These are phyloP conservation scores for Alternaria postmessia DNA, from an alignment of 2,329 filamentous ascomycete genomes.

Conservation along the genomic window DNA sequence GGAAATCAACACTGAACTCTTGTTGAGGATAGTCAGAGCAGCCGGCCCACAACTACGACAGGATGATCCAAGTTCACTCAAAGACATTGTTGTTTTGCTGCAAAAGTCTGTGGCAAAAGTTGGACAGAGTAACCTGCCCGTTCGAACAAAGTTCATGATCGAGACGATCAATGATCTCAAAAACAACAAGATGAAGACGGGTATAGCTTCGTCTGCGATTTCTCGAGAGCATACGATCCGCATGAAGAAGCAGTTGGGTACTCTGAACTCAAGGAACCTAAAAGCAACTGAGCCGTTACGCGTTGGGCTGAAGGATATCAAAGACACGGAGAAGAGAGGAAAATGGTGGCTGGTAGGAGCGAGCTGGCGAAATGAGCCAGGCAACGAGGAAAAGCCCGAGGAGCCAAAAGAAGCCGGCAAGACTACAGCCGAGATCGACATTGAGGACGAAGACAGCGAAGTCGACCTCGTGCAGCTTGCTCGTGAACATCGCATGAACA, in stretches of 20 bases:
- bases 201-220: constrained; percentile 73
- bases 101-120: constrained; percentile 73
- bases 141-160: constrained; percentile 96
- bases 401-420: constrained; percentile 41
- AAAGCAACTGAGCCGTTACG: constrained; percentile 83
- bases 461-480: constrained; percentile 78
- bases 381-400: constrained; percentile 47
- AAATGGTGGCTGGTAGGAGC: constrained; percentile 99
- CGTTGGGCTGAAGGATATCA: constrained; percentile 82
- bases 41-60: constrained; percentile 80
- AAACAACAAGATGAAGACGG: constrained; percentile 87
- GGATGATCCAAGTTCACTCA: constrained; percentile 87
- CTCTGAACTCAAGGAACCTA: constrained; percentile 72
- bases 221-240: constrained; percentile 82
- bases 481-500: constrained; percentile 84
- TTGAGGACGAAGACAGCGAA: constrained; percentile 43
- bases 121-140: constrained; percentile 76
- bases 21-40: constrained; percentile 85
- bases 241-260: constrained; percentile 88
- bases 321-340: constrained; percentile 82
- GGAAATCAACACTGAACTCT: constrained; percentile 86
- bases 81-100: constrained; percentile 84
- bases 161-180: constrained; percentile 94
- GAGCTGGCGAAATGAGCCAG: constrained; percentile 71
- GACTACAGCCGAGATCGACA: constrained; percentile 15